phyloP scores from a whole-genome alignment of 2,329 filamentous ascomycete genomes.

The Cyphellophora europaea region DNA sequence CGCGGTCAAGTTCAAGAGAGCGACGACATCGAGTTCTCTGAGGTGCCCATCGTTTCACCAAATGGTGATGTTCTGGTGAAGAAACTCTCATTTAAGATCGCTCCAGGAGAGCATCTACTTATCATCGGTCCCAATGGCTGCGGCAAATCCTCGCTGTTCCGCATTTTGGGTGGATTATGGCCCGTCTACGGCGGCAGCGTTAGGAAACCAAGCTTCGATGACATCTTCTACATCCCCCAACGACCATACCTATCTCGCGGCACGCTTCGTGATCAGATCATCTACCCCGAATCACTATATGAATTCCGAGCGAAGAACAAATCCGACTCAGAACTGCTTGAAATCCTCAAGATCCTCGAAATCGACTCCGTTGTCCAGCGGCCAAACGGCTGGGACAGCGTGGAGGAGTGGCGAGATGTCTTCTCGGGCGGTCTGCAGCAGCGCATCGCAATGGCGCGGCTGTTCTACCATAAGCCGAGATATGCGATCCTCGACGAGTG shows the following conservation, averaged over 20 bases:
- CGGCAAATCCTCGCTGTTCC: constrained; percentile 91
- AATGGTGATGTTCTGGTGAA: constrained; percentile 89
- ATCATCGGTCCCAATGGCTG: constrained; percentile 96
- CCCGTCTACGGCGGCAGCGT: constrained; percentile 94
- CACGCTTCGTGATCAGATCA: constrained; percentile 90
- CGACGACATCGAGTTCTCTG: constrained; percentile 70
- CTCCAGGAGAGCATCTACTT: constrained; percentile 78
- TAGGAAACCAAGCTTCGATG: constrained; percentile 78
- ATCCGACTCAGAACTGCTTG: constrained; percentile 69
- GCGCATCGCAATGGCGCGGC: constrained; percentile 87
- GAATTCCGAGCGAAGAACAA: constrained; percentile 80
- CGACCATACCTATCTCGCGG: constrained; percentile 87
- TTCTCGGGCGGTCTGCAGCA: constrained; percentile 89
- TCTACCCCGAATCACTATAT: constrained; percentile 82
- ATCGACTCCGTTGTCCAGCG: constrained; percentile 74
- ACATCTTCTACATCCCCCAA: constrained; percentile 98
- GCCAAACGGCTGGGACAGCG: constrained; percentile 79
- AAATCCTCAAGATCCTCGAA: constrained; percentile 68
- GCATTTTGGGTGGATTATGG: constrained; percentile 93
- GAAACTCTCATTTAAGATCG: constrained; percentile 77
- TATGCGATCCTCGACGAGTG: constrained; percentile 98
- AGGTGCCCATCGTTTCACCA: constrained; percentile 92
- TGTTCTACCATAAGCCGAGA: constrained; percentile 86
- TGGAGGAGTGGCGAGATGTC: constrained; percentile 94
- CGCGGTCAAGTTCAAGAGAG: constrained; percentile 77